These are phyloP conservation scores for Saccharomyces hybrid DNA, from an alignment of 1,139 yeast species.

Conservation along the genomic window DNA sequence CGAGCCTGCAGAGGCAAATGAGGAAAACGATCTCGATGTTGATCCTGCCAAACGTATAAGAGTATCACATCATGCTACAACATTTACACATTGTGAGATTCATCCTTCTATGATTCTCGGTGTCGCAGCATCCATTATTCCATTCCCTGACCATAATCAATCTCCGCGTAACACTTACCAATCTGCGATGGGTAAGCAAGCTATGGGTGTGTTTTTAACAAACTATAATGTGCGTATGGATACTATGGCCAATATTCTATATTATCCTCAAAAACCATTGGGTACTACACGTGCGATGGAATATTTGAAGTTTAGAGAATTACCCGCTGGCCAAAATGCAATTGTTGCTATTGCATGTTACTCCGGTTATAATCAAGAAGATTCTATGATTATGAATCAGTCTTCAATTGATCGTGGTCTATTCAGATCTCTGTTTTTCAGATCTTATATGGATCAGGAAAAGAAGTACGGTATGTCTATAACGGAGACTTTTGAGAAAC, in stretches of 20 bases:
- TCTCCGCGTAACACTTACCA: conserved; percentile 99
- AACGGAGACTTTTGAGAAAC: conserved; percentile 92
- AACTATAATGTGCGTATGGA: conserved; percentile 97
- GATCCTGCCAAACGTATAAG: conserved; percentile 74
- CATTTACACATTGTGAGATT: conserved; percentile 97
- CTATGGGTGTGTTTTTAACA: conserved; percentile 98
- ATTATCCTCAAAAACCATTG: conserved; percentile 97
- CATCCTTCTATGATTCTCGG: conserved; percentile 99
- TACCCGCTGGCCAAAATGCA: conserved; percentile 99
- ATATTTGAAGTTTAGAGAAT: conserved; percentile 89
- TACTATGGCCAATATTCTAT: conserved; percentile 95
- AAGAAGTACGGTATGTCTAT: conserved; percentile 98
- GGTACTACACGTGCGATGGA: conserved; percentile 99
- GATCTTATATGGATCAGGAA: conserved; percentile 98
- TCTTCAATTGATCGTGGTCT: conserved; percentile 94
- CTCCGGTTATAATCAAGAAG: conserved; percentile 99
- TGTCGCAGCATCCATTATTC: conserved; percentile 96
- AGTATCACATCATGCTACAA: conserved; percentile 63
- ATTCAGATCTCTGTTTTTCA: conserved; percentile 88
- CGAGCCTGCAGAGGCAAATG: conserved; percentile 54
- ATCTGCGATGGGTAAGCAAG: conserved; percentile 99
- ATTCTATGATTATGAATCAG: conserved; percentile 99
- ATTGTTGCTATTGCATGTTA: conserved; percentile 97
- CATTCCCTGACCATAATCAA: conserved; percentile 99
- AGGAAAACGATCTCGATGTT: conserved; percentile 37